Percentiles rank a stretch among this genome's conserved stretches.
These are phyloP conservation scores for Monosporascus sp. DNA, from an alignment of 2,329 filamentous ascomycete genomes.

Conservation along the genomic window DNA sequence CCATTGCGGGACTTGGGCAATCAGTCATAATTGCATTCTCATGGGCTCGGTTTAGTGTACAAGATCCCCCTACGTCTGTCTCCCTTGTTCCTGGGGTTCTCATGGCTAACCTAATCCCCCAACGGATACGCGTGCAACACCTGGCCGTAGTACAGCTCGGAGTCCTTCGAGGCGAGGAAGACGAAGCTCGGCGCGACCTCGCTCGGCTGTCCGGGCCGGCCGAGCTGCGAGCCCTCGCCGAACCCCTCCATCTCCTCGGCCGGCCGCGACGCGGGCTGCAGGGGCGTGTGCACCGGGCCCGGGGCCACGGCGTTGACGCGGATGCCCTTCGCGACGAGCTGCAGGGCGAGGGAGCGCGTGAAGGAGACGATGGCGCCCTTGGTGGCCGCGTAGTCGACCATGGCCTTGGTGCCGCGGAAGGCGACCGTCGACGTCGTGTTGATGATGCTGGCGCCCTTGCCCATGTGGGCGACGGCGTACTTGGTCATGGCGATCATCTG, in stretches of 20 bases:
- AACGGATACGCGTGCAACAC: constrained; percentile 31
- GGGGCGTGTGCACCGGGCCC: constrained; percentile 69
- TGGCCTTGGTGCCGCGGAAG: constrained; percentile 70
- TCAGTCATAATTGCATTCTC: too few species aligned
- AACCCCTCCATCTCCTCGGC: constrained; percentile 65
- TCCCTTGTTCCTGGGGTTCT: too few species aligned
- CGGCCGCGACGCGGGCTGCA: constrained; percentile 66
- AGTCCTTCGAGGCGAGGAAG: constrained; percentile 70
- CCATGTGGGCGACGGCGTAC: constrained; percentile 67
- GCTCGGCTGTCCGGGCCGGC: constrained; percentile 68
- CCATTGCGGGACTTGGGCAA: too few species aligned
- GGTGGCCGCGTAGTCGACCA: constrained; percentile 74
- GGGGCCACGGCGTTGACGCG: constrained; percentile 54
- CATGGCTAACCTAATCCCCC: neutral
- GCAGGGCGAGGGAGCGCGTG: constrained; percentile 69
- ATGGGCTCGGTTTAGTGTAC: too few species aligned
- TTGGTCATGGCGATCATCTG: constrained; percentile 74
- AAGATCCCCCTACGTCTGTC: too few species aligned
- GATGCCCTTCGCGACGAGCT: constrained; percentile 65
- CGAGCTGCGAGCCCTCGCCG: constrained; percentile 56
- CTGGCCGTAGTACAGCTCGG: constrained; percentile 67
- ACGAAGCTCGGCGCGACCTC: constrained; percentile 78
- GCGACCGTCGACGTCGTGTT: constrained; percentile 79
- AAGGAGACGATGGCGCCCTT: constrained; percentile 74
- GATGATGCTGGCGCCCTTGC: constrained; percentile 66